Conservation (phyloP, 257 asterid genomes). For the Nicotiana paniculata region DNA sequence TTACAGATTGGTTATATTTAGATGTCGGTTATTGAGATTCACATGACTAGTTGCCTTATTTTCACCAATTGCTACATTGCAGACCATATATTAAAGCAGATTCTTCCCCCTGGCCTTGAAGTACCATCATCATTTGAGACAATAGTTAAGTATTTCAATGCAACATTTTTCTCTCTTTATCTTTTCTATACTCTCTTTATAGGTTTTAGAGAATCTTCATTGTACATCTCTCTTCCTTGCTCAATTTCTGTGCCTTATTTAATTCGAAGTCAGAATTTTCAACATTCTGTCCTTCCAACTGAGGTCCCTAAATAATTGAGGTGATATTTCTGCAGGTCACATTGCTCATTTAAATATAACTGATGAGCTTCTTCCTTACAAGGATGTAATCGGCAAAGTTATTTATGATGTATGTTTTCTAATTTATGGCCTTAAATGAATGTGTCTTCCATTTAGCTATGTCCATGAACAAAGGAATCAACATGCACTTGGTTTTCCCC, state of each 20-base stretch:
- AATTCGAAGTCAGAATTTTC: neutral
- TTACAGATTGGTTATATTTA: too few species aligned
- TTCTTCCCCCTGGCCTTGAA: conserved; percentile 75
- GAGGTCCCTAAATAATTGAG: conserved; percentile 11
- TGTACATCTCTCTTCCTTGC: neutral
- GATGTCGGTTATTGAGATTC: neutral
- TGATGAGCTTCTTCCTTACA: conserved; percentile 76
- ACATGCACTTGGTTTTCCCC: neutral
- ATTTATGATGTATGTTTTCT: conserved; percentile 69
- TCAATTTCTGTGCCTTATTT: neutral
- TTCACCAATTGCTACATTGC: conserved; percentile 19
- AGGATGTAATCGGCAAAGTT: conserved; percentile 82
- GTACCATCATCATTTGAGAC: conserved; percentile 97
- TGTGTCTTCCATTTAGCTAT: neutral
- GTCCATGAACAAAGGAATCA: neutral
- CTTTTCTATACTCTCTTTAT: neutral
- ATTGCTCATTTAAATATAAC: conserved; percentile 85
- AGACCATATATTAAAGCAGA: conserved; percentile 86
- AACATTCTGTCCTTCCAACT: neutral
- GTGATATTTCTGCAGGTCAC: conserved; percentile 63
- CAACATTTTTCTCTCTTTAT: neutral
- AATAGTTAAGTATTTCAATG: conserved; percentile 71
- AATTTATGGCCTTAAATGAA: neutral
- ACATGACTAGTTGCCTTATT: neutral
- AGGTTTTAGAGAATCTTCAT: neutral